A percentile compares a stretch with the other conserved stretches of the same genome.
These are phyloP conservation scores for Nitzschia sp. DNA, from an alignment of 108 stramenopile species.

Conservation along the genomic window DNA sequence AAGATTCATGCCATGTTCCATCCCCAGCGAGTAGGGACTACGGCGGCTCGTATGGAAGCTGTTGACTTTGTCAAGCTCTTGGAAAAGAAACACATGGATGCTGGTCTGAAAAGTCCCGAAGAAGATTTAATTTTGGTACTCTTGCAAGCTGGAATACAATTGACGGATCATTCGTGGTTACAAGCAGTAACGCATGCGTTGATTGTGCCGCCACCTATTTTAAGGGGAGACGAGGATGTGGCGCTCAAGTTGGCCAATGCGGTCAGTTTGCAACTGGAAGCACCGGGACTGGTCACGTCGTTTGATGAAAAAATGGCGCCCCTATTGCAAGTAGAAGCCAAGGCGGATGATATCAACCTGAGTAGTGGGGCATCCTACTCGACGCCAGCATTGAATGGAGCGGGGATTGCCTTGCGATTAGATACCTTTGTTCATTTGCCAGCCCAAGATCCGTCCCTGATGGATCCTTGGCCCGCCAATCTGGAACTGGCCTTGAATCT, in stretches of 20 bases:
- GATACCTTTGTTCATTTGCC: constrained; percentile 70
- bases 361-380: constrained; percentile 72
- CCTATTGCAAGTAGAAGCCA: constrained; percentile 25
- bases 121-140: constrained; percentile 76
- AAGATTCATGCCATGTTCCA: constrained; percentile 71
- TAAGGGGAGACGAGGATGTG: constrained; percentile 12
- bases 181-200: constrained; percentile 64
- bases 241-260: constrained; percentile 75
- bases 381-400: constrained; percentile 59
- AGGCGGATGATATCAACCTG: constrained; percentile 54
- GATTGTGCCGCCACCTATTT: constrained; percentile 55
- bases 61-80: constrained; percentile 64
- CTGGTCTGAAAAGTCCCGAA: constrained; percentile 63
- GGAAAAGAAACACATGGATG: constrained; percentile 55
- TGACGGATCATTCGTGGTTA: constrained; percentile 51
- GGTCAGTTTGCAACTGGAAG: constrained; percentile 58
- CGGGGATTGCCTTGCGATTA: constrained; percentile 65
- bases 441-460: constrained; percentile 50
- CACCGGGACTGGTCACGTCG: constrained; percentile 25
- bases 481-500: constrained; percentile 76
- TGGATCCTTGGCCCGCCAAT: constrained; percentile 63
- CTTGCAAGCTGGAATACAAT: constrained; percentile 52
- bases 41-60: constrained; percentile 58
- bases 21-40: constrained; percentile 36
- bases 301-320: constrained; percentile 45